A percentile compares a stretch with the other conserved stretches of the same genome.
These are phyloP conservation scores for Nicotiana noctiflora DNA, from an alignment of 257 asterid genomes.

Conservation along the genomic window DNA sequence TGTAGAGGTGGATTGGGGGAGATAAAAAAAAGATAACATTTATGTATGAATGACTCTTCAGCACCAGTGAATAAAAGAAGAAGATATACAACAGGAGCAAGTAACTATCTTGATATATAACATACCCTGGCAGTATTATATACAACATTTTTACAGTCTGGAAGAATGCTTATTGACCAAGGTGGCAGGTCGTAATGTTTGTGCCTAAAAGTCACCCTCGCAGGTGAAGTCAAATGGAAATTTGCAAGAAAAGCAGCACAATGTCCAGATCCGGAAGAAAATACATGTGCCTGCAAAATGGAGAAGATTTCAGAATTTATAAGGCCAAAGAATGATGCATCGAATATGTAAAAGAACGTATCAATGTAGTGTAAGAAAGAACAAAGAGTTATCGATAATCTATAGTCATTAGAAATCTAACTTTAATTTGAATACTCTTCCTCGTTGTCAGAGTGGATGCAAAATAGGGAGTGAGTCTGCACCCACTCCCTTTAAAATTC, in stretches of 20 bases:
- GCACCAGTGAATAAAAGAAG: background rate
- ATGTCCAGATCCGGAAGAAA: slow-evolving; percentile 52
- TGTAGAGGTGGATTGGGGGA: background rate
- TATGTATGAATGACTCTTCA: background rate
- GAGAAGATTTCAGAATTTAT: slow-evolving; percentile 5
- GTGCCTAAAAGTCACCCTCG: slow-evolving; percentile 57
- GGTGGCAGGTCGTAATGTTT: slow-evolving; percentile 74
- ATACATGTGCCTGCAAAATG: slow-evolving; percentile 60
- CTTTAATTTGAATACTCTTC: background rate
- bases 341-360: background rate
- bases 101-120: background rate
- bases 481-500: background rate
- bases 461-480: background rate
- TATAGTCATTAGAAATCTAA: background rate
- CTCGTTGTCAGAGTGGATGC: background rate
- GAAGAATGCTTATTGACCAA: slow-evolving; percentile 94
- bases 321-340: background rate
- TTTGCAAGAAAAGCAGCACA: slow-evolving; percentile 89
- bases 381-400: background rate
- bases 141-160: slow-evolving; percentile 64
- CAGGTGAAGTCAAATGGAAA: slow-evolving; percentile 48
- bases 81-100: background rate
- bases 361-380: background rate
- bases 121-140: slow-evolving; percentile 83
- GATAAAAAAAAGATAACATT: too few species aligned